Conservation (phyloP, 2,329 filamentous ascomycete genomes). For the Neofusicoccum umdonicola region DNA sequence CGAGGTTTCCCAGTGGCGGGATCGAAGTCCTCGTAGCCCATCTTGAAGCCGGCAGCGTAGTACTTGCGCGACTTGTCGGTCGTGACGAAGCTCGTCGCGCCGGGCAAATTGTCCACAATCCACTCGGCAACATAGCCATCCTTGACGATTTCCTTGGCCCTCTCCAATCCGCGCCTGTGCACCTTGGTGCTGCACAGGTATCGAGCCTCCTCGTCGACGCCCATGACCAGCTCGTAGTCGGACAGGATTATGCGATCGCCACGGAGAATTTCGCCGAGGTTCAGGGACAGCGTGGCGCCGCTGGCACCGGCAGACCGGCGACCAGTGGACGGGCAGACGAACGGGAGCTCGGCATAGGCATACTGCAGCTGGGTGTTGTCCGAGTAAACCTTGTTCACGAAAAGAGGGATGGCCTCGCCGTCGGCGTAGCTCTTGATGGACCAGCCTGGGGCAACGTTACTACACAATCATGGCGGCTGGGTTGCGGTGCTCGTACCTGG, state of each 20-base stretch:
- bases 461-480: slow-evolving; percentile 17
- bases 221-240: slow-evolving; percentile 78
- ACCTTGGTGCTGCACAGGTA: slow-evolving; percentile 70
- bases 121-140: slow-evolving; percentile 86
- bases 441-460: slow-evolving; percentile 55
- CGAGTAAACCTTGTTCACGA: slow-evolving; percentile 89
- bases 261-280: slow-evolving; percentile 81
- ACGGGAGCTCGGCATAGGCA: slow-evolving; percentile 84
- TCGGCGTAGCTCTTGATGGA: slow-evolving; percentile 78
- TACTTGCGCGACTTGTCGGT: slow-evolving; percentile 82
- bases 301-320: slow-evolving; percentile 64
- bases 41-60: slow-evolving; percentile 86
- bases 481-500: slow-evolving; percentile 59
- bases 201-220: slow-evolving; percentile 69
- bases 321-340: slow-evolving; percentile 77
- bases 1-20: slow-evolving; percentile 58
- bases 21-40: slow-evolving; percentile 71
- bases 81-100: slow-evolving; percentile 83
- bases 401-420: slow-evolving; percentile 74
- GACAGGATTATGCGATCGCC: slow-evolving; percentile 83
- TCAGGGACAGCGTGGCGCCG: slow-evolving; percentile 75
- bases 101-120: slow-evolving; percentile 90
- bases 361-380: slow-evolving; percentile 88
- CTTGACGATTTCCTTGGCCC: slow-evolving; percentile 69
- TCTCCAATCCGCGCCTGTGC: slow-evolving; percentile 61